Conservation (phyloP, 495 filamentous ascomycete genomes). For the Penicillium pulvis region DNA sequence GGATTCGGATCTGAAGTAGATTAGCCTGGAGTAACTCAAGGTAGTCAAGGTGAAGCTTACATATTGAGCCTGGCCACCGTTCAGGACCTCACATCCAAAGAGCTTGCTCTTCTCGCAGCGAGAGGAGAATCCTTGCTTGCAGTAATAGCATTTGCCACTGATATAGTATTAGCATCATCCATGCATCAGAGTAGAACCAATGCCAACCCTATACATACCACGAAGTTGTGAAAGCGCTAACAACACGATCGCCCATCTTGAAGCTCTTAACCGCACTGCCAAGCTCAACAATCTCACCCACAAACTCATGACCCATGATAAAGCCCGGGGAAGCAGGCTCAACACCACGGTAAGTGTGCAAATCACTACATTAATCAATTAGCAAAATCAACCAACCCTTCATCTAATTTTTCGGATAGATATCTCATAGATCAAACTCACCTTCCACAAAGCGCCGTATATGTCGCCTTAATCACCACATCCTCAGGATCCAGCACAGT, state of each 20-base stretch:
- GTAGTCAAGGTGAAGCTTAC: slow-evolving; percentile 30
- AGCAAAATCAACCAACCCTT: background rate
- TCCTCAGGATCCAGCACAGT: slow-evolving; percentile 70
- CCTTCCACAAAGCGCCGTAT: slow-evolving; percentile 91
- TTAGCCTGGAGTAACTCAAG: background rate
- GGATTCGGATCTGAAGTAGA: slow-evolving; percentile 63
- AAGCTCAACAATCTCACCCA: slow-evolving; percentile 69
- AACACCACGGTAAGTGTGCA: slow-evolving; percentile 88
- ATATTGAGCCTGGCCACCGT: slow-evolving; percentile 91
- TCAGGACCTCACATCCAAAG: slow-evolving; percentile 72
- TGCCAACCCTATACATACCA: slow-evolving; percentile 76
- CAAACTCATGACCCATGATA: slow-evolving; percentile 77
- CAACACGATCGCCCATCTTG: slow-evolving; percentile 74
- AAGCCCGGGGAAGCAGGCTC: slow-evolving; percentile 64
- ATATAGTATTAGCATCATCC: slow-evolving; percentile 11
- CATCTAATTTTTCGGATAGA: background rate
- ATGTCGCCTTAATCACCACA: slow-evolving; percentile 80
- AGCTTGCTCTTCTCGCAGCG: slow-evolving; percentile 75
- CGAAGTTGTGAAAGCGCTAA: slow-evolving; percentile 83
- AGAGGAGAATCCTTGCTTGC: slow-evolving; percentile 76
- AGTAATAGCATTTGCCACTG: slow-evolving; percentile 89
- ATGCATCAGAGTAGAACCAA: too few relatives aligned
- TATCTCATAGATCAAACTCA: slow-evolving; percentile 41
- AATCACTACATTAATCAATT: slow-evolving; percentile 58
- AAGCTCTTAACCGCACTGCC: slow-evolving; percentile 70